These are phyloP conservation scores for Xylaria sp. DNA, from an alignment of 2,329 filamentous ascomycete genomes.

Conservation along the genomic window DNA sequence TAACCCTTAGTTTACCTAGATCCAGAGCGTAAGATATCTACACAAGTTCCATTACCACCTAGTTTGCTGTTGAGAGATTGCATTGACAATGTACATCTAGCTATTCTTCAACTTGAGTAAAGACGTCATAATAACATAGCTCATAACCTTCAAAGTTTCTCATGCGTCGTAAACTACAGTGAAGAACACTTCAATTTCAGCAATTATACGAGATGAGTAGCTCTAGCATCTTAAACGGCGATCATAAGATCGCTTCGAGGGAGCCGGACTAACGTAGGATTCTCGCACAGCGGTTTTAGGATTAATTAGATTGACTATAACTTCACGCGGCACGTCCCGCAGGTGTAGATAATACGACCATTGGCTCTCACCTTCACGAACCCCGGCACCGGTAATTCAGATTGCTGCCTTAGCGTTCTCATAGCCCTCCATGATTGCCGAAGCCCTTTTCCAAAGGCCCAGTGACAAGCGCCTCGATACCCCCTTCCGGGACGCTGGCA, in stretches of 20 bases:
- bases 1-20: not conserved
- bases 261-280: not conserved
- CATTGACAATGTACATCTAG: not conserved
- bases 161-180: too few species aligned
- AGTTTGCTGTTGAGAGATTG: not conserved
- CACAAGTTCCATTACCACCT: not conserved
- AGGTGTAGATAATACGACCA: not conserved
- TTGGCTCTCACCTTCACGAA: slow-evolving; percentile 2
- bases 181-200: too few species aligned
- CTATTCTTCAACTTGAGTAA: not conserved
- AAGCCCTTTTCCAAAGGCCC: not conserved
- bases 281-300: not conserved
- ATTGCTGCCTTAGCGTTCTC: not conserved
- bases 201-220: too few species aligned
- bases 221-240: too few species aligned
- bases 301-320: not conserved
- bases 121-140: not conserved
- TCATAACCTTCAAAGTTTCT: too few species aligned
- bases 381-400: slow-evolving; percentile 20
- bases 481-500: slow-evolving; percentile 16
- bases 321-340: slow-evolving; percentile 20
- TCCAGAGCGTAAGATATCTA: not conserved
- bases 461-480: slow-evolving; percentile 5
- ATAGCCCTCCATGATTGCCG: slow-evolving; percentile 7
- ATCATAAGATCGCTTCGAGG: too few species aligned